Conservation (phyloP, 441 rosid genomes). For the Jatropha multifida region DNA sequence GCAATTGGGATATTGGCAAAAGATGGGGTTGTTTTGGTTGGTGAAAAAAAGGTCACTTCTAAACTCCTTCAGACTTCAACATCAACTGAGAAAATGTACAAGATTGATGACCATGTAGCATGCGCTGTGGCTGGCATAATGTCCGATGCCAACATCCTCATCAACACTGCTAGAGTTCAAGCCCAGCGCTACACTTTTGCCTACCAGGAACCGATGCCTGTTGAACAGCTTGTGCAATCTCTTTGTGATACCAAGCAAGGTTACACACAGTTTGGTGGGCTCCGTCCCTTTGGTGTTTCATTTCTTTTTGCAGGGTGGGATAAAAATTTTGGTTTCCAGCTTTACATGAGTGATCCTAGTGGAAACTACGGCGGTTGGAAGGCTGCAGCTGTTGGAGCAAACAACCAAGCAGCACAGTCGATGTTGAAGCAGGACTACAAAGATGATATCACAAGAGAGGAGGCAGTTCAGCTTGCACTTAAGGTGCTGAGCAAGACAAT, state of each 20-base stretch:
- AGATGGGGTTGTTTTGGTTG: constrained; percentile 85
- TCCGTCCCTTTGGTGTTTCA: constrained; percentile 92
- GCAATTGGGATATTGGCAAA: constrained; percentile 84
- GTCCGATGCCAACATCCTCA: constrained; percentile 96
- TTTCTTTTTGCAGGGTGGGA: constrained; percentile 98
- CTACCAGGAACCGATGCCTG: constrained; percentile 99
- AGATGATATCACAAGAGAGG: constrained; percentile 82
- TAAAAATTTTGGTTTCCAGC: constrained; percentile 86
- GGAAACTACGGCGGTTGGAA: constrained; percentile 98
- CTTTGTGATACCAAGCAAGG: constrained; percentile 97
- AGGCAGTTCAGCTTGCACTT: constrained; percentile 77
- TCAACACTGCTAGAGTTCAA: constrained; percentile 90
- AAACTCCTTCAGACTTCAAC: constrained; percentile 91
- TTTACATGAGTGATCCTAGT: constrained; percentile 93
- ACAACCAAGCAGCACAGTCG: constrained; percentile 94
- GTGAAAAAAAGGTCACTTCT: constrained; percentile 96
- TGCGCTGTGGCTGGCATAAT: constrained; percentile 96
- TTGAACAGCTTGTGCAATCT: constrained; percentile 92
- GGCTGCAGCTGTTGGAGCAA: constrained; percentile 95
- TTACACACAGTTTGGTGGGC: constrained; percentile 98
- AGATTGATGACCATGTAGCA: constrained; percentile 92
- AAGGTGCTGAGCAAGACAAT: constrained; percentile 91
- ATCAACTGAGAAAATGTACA: constrained; percentile 92
- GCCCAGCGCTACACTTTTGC: constrained; percentile 85
- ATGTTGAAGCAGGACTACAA: constrained; percentile 94